phyloP scores from a whole-genome alignment of 2,329 filamentous ascomycete species.

The Xylaria sp. region DNA sequence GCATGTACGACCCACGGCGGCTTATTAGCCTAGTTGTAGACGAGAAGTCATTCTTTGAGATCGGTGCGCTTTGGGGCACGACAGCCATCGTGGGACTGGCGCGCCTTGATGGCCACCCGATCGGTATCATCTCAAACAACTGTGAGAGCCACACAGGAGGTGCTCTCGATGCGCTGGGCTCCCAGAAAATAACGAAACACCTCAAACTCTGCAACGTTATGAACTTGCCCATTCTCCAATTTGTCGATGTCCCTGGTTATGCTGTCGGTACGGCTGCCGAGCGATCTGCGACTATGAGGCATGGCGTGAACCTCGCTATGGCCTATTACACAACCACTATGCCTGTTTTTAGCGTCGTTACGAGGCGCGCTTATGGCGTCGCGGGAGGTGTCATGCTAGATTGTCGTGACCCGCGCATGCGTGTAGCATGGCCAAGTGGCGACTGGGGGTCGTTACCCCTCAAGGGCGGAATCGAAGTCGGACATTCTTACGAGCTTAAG shows the following conservation, averaged over 20 bases:
- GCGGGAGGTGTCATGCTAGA: conserved; percentile 36
- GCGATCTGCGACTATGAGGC: conserved; percentile 36
- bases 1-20: conserved; percentile 36
- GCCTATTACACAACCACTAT: conserved; percentile 36
- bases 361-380: conserved; percentile 35
- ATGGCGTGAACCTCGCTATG: conserved; percentile 37
- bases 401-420: conserved; percentile 37
- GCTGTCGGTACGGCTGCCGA: conserved; percentile 36
- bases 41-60: conserved; percentile 35
- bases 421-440: conserved; percentile 38
- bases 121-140: conserved; percentile 36
- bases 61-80: conserved; percentile 36
- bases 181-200: conserved; percentile 37
- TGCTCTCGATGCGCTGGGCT: conserved; percentile 34
- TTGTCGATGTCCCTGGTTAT: conserved; percentile 37
- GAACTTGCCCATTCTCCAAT: conserved; percentile 36
- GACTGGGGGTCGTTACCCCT: conserved; percentile 38
- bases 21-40: conserved; percentile 32
- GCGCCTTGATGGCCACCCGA: conserved; percentile 28
- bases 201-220: conserved; percentile 37
- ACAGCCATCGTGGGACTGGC: conserved; percentile 36
- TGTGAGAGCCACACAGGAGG: conserved; percentile 38
- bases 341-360: conserved; percentile 36
- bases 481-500: conserved; percentile 34
- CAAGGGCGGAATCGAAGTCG: conserved; percentile 36